Evolutionary conservation across 306 rosid species (phyloP), one percentile per base, ranked within the genome.

Genomic region (Spatholobus suberectus): DNA sequence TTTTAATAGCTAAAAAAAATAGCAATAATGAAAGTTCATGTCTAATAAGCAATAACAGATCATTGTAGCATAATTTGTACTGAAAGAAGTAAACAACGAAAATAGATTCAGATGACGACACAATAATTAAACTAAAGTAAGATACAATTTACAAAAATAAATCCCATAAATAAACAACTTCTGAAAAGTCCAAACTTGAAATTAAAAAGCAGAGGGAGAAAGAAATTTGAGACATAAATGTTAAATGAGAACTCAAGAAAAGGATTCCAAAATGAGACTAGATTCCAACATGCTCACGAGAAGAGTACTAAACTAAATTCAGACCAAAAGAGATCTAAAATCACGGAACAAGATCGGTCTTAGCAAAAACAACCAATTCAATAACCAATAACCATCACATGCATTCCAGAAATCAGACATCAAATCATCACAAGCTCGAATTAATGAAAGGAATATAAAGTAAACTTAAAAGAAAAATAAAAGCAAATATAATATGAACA

Each of bases 181-280:
- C 34, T 20, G 37, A 52, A 75, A 81, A 70, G 10, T 38, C 17
- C 34, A 65, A 62, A 58, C 18, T 12, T 47, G 55, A 70, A 81
- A 49, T 18, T 7, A 35, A n/a, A 57, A 66, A 44, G 58, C 6
- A 67, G 15, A 43, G 2, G 21, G 29, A 23, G 26, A 65, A 34
- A n/a, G n/a, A n/a, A 20, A 27, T 10, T 17, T 41, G 77, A 14
- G 40, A 43, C 13, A 76, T n/a, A 38, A 76, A 83, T 55, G 70
- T 66, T 65, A 86, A 90, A 82, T n/a, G n/a, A 70, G 35, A 68
- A 86, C 88, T 21, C 73, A 34, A 58, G 77, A 85, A 87, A 93
- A 10, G 74, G 58, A 85, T 32, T 55, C 12, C 29, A 57, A 68
- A 76, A 43, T 57, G 26, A 80, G 32, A 10, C 70, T 73, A 85